Percentiles rank a stretch among this genome's conserved stretches.
Conservation (phyloP, 768 basidiomycete genomes). For the Mycena kentingensis region DNA sequence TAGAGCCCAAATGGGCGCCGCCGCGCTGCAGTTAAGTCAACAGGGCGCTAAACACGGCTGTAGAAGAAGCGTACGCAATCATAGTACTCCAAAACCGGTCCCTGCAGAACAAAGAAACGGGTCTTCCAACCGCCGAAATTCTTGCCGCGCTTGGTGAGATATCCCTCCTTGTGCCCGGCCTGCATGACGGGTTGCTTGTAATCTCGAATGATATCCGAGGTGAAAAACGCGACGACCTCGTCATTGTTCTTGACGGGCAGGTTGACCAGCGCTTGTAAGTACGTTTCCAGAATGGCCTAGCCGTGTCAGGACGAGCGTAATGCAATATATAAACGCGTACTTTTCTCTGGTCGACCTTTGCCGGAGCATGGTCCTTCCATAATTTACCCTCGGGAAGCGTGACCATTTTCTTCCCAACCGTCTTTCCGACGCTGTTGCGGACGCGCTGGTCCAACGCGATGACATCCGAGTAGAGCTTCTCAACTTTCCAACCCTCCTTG, state of each 20-base stretch:
- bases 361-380: slow-evolving; percentile 97
- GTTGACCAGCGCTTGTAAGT: slow-evolving; percentile 80
- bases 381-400: slow-evolving; percentile 87
- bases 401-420: slow-evolving; percentile 75
- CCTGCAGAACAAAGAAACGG: slow-evolving; percentile 91
- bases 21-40: slow-evolving; percentile 61
- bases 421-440: slow-evolving; percentile 64
- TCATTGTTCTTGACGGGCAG: slow-evolving; percentile 85
- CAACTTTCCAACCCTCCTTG: slow-evolving; percentile 79
- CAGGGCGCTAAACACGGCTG: slow-evolving; percentile 12
- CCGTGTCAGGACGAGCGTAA: slow-evolving; percentile 6
- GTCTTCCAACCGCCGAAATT: slow-evolving; percentile 99
- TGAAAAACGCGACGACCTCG: slow-evolving; percentile 90
- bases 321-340: slow-evolving; percentile 44
- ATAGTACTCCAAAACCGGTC: slow-evolving; percentile 90
- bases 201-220: slow-evolving; percentile 82
- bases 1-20: slow-evolving; percentile 88
- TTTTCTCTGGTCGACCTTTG: slow-evolving; percentile 95
- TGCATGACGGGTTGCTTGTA: slow-evolving; percentile 76
- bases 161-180: slow-evolving; percentile 89
- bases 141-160: slow-evolving; percentile 93
- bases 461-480: slow-evolving; percentile 94
- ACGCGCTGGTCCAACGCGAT: slow-evolving; percentile 83
- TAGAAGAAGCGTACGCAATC: slow-evolving; percentile 73
- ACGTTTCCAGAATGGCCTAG: slow-evolving; percentile 78